Evolutionary conservation across 495 filamentous ascomycete genomes (phyloP).

Genomic region (Neurospora africana): DNA sequence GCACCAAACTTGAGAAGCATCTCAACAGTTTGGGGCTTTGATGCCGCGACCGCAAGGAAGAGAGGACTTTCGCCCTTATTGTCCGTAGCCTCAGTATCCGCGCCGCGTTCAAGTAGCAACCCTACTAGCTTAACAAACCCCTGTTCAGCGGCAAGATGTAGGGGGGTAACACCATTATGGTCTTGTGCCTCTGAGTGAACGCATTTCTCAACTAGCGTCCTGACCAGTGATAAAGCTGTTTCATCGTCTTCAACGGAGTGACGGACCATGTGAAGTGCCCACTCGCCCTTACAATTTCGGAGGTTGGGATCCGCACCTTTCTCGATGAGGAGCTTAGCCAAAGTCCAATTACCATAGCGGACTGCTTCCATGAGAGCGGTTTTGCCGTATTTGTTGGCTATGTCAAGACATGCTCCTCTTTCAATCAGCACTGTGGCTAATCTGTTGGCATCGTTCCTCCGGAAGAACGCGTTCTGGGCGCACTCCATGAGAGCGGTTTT

Average conservation of each 20-base stretch:
- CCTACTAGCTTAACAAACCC: neutral
- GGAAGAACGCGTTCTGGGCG: accelerated
- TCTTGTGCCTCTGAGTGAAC: neutral
- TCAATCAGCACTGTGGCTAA: neutral
- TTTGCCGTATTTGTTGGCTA: neutral
- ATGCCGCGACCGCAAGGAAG: accelerated
- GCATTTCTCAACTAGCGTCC: neutral
- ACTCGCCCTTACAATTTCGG: neutral
- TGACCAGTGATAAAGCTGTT: neutral
- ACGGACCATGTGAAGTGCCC: neutral
- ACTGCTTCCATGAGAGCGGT: neutral
- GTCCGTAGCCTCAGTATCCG: neutral
- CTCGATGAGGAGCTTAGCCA: neutral
- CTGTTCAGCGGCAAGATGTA: accelerated
- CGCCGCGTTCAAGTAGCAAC: neutral
- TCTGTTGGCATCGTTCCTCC: neutral
- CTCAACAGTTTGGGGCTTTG: neutral
- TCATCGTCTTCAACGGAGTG: neutral
- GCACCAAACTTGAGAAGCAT: neutral
- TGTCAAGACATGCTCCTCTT: neutral
- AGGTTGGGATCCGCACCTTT: neutral
- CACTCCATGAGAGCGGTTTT: neutral
- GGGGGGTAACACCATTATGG: accelerated
- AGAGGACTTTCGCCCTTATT: neutral
- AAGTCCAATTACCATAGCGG: accelerated